Percentiles rank a stretch among this genome's conserved stretches.
Conservation (phyloP, 345 rosid species). For the Corymbia maculata region DNA sequence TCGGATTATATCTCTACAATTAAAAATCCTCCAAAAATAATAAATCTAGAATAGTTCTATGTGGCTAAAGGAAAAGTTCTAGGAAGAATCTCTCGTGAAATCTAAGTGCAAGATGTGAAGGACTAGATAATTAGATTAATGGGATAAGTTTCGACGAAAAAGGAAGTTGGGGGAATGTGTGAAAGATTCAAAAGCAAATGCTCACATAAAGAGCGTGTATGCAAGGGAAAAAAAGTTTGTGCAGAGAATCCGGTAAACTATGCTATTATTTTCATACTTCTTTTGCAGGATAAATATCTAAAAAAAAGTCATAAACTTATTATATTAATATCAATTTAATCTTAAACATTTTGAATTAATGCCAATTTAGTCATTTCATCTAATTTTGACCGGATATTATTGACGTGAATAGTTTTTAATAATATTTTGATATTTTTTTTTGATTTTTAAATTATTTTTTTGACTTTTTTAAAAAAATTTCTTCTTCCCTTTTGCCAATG, state of each 20-base stretch:
- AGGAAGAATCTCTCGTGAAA: background rate
- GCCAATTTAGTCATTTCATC: too few species aligned
- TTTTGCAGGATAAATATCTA: too few species aligned
- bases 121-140: background rate
- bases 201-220: accelerated
- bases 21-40: background rate
- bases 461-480: too few species aligned
- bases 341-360: too few species aligned
- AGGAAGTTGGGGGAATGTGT: background rate
- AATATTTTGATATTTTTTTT: too few species aligned
- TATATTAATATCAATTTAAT: too few species aligned
- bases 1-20: background rate
- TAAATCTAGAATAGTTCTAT: background rate
- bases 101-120: background rate
- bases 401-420: too few species aligned
- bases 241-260: background rate
- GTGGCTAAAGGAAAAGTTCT: background rate
- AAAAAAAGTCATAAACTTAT: too few species aligned
- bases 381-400: too few species aligned
- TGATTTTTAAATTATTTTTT: too few species aligned
- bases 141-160: background rate
- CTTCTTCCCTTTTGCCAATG: too few species aligned
- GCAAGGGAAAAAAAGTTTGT: background rate
- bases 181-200: background rate
- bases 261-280: background rate